phyloP scores from a whole-genome alignment of 2,329 filamentous ascomycete species.

The Cytospora leucostoma region DNA sequence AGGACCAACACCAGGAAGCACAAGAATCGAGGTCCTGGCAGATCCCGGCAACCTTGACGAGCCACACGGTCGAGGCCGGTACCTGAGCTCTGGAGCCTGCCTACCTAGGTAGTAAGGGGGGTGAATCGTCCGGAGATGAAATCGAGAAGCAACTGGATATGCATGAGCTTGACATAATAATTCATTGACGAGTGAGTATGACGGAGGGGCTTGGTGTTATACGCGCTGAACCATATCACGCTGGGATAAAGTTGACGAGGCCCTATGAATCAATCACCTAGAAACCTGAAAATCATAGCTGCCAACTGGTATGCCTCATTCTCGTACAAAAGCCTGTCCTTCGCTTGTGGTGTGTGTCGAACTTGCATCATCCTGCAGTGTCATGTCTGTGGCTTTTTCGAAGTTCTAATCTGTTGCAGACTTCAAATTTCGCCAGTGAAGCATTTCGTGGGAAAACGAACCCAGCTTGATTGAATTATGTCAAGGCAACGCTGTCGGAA shows the following conservation, averaged over 20 bases:
- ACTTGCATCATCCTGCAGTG: neutral
- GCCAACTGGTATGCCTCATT: no score
- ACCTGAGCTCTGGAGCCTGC: neutral
- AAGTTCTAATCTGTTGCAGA: no score
- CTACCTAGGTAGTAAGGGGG: no score
- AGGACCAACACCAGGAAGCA: slow-evolving; percentile 35
- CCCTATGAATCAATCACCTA: neutral
- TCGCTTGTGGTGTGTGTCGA: no score
- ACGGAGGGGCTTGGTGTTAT: neutral
- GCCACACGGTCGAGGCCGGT: neutral
- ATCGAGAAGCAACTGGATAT: neutral
- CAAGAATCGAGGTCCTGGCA: slow-evolving; percentile 30
- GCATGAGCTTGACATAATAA: neutral
- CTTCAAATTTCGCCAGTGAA: no score
- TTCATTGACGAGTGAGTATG: neutral
- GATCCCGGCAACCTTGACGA: neutral
- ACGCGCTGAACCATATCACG: neutral
- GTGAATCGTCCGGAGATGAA: neutral
- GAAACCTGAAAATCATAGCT: neutral
- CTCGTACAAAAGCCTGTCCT: no score
- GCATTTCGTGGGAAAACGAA: no score
- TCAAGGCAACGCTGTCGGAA: no score
- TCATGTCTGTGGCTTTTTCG: no score
- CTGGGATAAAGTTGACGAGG: neutral
- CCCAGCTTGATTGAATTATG: no score